These are phyloP conservation scores for Paramyrothecium sp. DNA, from an alignment of 2,329 filamentous ascomycete species.

Conservation along the genomic window DNA sequence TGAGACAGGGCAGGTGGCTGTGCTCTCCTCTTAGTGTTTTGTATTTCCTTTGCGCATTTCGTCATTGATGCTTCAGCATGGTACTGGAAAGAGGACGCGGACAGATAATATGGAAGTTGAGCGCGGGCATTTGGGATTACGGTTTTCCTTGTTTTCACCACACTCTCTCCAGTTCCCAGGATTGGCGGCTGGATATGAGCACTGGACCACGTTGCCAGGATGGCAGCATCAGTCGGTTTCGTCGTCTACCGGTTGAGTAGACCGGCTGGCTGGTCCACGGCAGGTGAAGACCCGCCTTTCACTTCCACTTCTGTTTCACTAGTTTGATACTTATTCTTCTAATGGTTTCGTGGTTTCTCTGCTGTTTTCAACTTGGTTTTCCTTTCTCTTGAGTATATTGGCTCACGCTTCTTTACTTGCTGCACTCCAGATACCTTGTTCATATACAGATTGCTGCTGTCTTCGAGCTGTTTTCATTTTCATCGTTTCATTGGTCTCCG, in stretches of 20 bases:
- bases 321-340: slow-evolving; percentile 37
- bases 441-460: neutral
- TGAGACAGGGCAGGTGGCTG: slow-evolving; percentile 35
- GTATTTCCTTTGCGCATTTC: slow-evolving; percentile 13
- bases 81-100: slow-evolving; percentile 17
- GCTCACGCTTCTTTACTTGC: neutral
- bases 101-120: slow-evolving; percentile 22
- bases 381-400: slow-evolving; percentile 2
- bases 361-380: slow-evolving; percentile 15
- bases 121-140: slow-evolving; percentile 18
- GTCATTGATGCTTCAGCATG: slow-evolving; percentile 15
- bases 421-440: slow-evolving; percentile 11
- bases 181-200: slow-evolving; percentile 19
- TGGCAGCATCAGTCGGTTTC: slow-evolving; percentile 16
- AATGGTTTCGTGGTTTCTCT: slow-evolving; percentile 21
- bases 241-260: slow-evolving; percentile 15
- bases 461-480: slow-evolving; percentile 7
- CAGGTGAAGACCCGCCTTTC: slow-evolving; percentile 29
- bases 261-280: slow-evolving; percentile 52
- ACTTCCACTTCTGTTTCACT: slow-evolving; percentile 37
- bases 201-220: slow-evolving; percentile 25
- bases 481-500: slow-evolving; percentile 1
- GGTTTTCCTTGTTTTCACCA: slow-evolving; percentile 21
- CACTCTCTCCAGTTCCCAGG: slow-evolving; percentile 6
- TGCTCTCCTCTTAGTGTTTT: slow-evolving; percentile 17